Evolutionary conservation across 1,284 basidiomycete species (phyloP).

Genomic region (Moesziomyces antarcticus): DNA sequence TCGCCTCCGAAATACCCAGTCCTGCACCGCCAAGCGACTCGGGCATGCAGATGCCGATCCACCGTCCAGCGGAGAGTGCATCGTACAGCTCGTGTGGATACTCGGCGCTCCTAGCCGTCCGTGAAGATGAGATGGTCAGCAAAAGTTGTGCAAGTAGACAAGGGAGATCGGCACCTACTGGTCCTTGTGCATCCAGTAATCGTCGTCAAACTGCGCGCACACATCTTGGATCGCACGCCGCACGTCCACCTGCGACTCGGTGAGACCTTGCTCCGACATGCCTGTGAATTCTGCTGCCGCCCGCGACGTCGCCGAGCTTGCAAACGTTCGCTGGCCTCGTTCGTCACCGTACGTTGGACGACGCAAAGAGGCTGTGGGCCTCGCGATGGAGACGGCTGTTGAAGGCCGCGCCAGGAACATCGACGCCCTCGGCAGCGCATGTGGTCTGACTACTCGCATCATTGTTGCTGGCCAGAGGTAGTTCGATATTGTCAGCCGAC

Average conservation of each 20-base stretch:
- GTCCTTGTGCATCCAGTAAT: slow-evolving; percentile 52
- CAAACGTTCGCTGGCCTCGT: not conserved
- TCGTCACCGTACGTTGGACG: too few species aligned
- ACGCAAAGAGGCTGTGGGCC: too few species aligned
- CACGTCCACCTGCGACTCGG: slow-evolving; percentile 53
- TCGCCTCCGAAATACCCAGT: slow-evolving; percentile 68
- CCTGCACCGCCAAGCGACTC: slow-evolving; percentile 63
- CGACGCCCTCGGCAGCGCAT: too few species aligned
- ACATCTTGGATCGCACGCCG: slow-evolving; percentile 36
- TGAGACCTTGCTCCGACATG: slow-evolving; percentile 46
- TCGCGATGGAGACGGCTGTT: too few species aligned
- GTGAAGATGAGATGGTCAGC: not conserved
- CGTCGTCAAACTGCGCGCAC: slow-evolving; percentile 42
- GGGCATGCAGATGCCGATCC: slow-evolving; percentile 56
- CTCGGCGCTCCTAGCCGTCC: slow-evolving; percentile 8
- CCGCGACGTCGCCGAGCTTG: not conserved
- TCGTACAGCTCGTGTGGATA: slow-evolving; percentile 58
- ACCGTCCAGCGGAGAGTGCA: slow-evolving; percentile 33
- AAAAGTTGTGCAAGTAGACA: not conserved
- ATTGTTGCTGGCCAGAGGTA: too few species aligned
- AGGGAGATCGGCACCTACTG: slow-evolving; percentile 1
- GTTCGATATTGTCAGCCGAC: too few species aligned
- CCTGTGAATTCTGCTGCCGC: slow-evolving; percentile 29
- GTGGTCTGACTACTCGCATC: too few species aligned
- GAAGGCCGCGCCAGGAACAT: too few species aligned